Evolutionary conservation across 1,284 basidiomycete species (phyloP).

Genomic region (Ustanciosporium gigantosporum): DNA sequence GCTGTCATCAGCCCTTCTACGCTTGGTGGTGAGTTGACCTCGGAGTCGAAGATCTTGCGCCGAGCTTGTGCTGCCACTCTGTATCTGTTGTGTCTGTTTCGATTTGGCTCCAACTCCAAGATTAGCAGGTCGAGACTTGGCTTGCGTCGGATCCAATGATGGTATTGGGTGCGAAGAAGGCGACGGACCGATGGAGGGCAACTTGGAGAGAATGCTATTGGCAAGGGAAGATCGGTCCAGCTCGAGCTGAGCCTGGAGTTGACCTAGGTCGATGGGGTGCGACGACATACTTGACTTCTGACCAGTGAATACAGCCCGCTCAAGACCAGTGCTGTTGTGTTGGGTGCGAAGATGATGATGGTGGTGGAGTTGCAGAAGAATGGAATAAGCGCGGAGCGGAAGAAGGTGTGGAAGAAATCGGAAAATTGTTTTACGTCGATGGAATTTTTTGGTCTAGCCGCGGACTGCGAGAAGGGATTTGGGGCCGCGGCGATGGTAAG

Average conservation of each 20-base stretch:
- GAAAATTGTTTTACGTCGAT: too few relatives aligned
- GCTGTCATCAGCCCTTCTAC: conserved; percentile 26
- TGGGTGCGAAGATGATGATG: too few relatives aligned
- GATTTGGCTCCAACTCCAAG: conserved; percentile 49
- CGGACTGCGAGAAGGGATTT: too few relatives aligned
- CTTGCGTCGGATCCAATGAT: too few relatives aligned
- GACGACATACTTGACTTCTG: conserved; percentile 8
- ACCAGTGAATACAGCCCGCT: too few relatives aligned
- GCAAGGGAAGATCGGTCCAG: conserved; percentile 47
- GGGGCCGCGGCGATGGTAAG: too few relatives aligned
- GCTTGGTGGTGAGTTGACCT: conserved; percentile 35
- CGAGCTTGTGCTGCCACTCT: conserved; percentile 7
- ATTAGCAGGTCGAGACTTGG: conserved; percentile 34
- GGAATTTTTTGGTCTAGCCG: too few relatives aligned
- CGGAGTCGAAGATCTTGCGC: conserved; percentile 39
- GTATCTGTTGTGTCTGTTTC: background rate
- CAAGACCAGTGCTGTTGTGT: too few relatives aligned
- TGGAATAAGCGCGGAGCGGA: too few relatives aligned
- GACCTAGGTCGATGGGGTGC: conserved; percentile 36
- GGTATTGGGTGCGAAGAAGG: conserved; percentile 12
- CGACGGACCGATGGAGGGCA: conserved; percentile 13
- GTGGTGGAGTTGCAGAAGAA: too few relatives aligned
- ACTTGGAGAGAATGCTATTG: conserved; percentile 47
- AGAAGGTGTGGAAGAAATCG: too few relatives aligned
- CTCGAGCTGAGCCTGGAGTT: conserved; percentile 53